Evolutionary conservation across 2,329 filamentous ascomycete genomes (phyloP), one percentile per base, ranked within the genome.

Genomic region (Penicillium sp.): DNA sequence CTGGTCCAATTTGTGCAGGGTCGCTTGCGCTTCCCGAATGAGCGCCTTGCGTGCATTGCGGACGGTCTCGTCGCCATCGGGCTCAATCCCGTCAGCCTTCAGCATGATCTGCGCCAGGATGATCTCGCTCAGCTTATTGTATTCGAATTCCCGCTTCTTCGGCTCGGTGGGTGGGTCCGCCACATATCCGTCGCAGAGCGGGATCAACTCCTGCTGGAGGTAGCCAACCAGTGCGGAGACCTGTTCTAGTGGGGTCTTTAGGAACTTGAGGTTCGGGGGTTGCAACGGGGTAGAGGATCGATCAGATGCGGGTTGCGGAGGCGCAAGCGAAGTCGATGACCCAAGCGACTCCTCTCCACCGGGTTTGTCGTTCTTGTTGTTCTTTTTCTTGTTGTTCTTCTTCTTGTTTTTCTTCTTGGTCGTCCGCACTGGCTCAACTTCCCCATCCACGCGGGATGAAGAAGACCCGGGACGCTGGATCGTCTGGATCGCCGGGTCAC

Each of bases 11-110:
- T 56, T 56, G 36, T 58, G 64, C 42, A 74, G 58, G n/a, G 62
- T 53, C 14, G 52, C 57, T 53, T 75, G 69, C 8, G 70, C 66
- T 48, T 74, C 69, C 42, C 62, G 68, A 34, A 75, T 67, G 29
- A 75, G 57, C 6, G 63, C 65, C 47, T 65, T 72, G 54, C 64
- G 65, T 53, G 83, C 80, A 35, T 74, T 63, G 7, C 74, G 70
- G 41, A 77, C 64, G 5, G 83, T 75, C 50, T 82, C 79, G 5
- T 76, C 66, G 65, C 86, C 82, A 58, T 94, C 87, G 3, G 74
- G 72, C 54, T 93, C 85, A 10, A 96, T 71, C 6, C 86, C 80
- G 58, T 90, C 85, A 4, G 94, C 67, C 77, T 73, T 73, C 46
- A 75, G 47, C 39, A 73, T 58, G 13, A 74, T 61, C 53, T 74